Conservation (phyloP, 345 rosid species). For the Eucalyptus sp. region DNA sequence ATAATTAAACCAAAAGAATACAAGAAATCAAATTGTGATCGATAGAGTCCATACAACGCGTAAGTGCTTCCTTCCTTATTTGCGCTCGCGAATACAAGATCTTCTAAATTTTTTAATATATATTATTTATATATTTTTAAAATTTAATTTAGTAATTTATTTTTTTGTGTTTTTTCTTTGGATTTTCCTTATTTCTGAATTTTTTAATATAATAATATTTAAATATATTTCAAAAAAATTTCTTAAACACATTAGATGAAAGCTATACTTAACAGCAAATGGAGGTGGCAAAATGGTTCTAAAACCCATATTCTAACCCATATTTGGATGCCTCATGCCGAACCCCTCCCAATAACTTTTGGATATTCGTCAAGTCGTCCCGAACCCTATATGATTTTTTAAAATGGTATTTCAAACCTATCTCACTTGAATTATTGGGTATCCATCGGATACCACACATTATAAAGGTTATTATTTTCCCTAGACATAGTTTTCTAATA, state of each 20-base stretch:
- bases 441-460: background rate
- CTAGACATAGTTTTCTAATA: too few species aligned
- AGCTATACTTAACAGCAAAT: background rate
- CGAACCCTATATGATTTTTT: background rate
- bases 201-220: background rate
- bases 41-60: too few species aligned
- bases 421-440: background rate
- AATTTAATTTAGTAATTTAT: too few species aligned
- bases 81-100: too few species aligned
- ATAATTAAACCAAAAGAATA: too few species aligned
- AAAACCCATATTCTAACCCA: too few species aligned
- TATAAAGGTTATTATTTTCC: background rate
- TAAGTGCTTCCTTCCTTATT: too few species aligned
- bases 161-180: background rate
- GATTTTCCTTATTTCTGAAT: background rate
- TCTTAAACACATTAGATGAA: background rate
- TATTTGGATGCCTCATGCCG: too few species aligned
- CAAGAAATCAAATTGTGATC: too few species aligned
- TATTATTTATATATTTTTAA: too few species aligned
- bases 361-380: background rate
- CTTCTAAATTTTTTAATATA: too few species aligned
- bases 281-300: too few species aligned
- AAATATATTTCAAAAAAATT: fast-evolving
- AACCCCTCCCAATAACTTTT: background rate
- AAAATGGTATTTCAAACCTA: background rate